Conservation (phyloP, 257 asterid species). For the Solanum phureja region DNA sequence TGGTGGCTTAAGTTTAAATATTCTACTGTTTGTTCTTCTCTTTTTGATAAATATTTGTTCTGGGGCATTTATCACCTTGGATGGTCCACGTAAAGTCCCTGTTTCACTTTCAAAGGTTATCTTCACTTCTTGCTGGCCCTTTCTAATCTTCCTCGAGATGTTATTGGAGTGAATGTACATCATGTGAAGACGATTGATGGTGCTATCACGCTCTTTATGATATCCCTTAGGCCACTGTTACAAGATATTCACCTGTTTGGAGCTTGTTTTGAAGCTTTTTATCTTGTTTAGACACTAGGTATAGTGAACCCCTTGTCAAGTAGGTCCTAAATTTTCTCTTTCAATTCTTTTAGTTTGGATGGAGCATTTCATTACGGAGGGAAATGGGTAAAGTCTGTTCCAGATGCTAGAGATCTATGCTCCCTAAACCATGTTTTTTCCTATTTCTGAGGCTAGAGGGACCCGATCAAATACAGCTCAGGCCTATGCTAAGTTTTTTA, state of each 20-base stretch:
- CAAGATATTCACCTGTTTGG: not conserved
- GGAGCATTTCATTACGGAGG: not conserved
- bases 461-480: not conserved
- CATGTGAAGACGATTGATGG: not conserved
- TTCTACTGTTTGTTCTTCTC: not conserved
- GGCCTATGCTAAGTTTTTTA: not conserved
- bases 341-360: not conserved
- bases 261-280: not conserved
- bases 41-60: not conserved
- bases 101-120: not conserved
- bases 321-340: not conserved
- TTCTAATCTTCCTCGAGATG: not conserved
- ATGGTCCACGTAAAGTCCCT: not conserved
- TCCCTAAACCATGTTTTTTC: not conserved
- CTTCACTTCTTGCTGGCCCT: not conserved
- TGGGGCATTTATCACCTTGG: not conserved
- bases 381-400: not conserved
- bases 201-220: not conserved
- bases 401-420: not conserved
- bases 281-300: not conserved
- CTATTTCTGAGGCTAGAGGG: not conserved
- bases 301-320: not conserved
- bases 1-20: not conserved
- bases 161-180: not conserved
- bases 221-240: not conserved